Base-by-base conservation (phyloP, 2,329 filamentous ascomycete genomes). In the Sphaerulina vaccinii region DNA sequence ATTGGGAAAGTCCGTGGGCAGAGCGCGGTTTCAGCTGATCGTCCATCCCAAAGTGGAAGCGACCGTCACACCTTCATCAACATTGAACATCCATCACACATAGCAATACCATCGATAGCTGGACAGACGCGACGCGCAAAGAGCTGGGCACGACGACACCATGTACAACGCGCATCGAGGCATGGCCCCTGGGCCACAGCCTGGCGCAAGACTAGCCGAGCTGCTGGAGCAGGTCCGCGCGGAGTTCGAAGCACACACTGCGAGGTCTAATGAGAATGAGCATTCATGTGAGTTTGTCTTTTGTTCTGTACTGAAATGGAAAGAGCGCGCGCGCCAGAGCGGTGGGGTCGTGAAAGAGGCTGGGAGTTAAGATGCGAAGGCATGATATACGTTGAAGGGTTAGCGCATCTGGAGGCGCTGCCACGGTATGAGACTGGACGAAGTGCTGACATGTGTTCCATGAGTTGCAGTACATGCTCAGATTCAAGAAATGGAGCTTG, bases 401-500 rank as follows among this genome's bases (percentile, higher is more conserved):
- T 18, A 16, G 37, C 37, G 37, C 37, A 2, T 16, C 9, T 22
- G 33, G 19, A 5, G 13, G 16, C 32, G 32, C n/a, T 15, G 29
- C 24, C 18, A 38, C 16, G 23, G 27, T 16, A 11, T 11, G 22
- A 33, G 15, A 40, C 23, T 11, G 22, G 40, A 40, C 15, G 35
- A 19, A 39, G 24, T 52, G 41, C 55, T 58, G 49, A 58, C 54
- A 40, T 33, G 23, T 39, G 35, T 35, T 52, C n/a, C 37, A 53
- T 41, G 48, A 49, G 49, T 64, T 48, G 61, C 71, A 96, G 93
- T 97, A 68, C 85, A 88, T 52, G 83, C 85, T 43, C 93, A 99
- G 71, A 86, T 96, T 59, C 86, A 92, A 66, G 93, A 99, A 74
- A 93, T 97, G 81, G 89, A 96, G 69, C 82, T 96, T 66, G 90